Conservation (phyloP, 2,329 filamentous ascomycete genomes). For the Teratosphaeria gauchensis region DNA sequence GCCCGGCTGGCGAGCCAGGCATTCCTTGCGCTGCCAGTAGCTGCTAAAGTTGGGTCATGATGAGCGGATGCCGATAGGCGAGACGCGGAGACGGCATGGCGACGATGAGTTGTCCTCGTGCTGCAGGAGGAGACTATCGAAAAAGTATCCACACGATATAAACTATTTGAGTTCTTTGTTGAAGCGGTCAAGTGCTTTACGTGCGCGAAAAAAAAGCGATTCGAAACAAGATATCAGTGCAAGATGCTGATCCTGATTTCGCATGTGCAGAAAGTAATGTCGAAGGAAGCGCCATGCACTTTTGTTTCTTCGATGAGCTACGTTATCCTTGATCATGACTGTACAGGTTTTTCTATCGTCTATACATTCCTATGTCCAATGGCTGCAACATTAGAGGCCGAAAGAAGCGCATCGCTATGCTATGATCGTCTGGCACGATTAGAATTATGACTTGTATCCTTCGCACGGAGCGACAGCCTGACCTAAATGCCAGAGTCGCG, state of each 20-base stretch:
- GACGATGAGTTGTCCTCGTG: not conserved
- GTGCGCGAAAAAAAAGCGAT: not conserved
- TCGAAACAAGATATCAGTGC: not conserved
- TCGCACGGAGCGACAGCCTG: no score
- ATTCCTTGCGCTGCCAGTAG: not conserved
- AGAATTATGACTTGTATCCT: not conserved
- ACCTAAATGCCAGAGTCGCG: slow-evolving; percentile 23
- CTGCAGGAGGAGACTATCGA: not conserved
- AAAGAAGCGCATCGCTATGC: not conserved
- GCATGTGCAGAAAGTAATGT: not conserved
- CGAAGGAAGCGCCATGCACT: not conserved
- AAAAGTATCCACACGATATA: not conserved
- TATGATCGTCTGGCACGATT: not conserved
- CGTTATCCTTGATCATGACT: not conserved
- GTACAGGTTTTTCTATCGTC: not conserved
- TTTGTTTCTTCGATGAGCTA: not conserved
- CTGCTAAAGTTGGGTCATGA: not conserved
- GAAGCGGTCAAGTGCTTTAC: not conserved
- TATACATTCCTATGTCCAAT: not conserved
- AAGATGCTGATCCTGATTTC: not conserved
- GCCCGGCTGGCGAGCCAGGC: not conserved
- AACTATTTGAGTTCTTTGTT: not conserved
- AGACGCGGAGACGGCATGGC: not conserved
- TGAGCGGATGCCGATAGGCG: not conserved
- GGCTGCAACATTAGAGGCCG: not conserved